phyloP scores from a whole-genome alignment of 768 basidiomycete species.

The Neoboletus magnificus region DNA sequence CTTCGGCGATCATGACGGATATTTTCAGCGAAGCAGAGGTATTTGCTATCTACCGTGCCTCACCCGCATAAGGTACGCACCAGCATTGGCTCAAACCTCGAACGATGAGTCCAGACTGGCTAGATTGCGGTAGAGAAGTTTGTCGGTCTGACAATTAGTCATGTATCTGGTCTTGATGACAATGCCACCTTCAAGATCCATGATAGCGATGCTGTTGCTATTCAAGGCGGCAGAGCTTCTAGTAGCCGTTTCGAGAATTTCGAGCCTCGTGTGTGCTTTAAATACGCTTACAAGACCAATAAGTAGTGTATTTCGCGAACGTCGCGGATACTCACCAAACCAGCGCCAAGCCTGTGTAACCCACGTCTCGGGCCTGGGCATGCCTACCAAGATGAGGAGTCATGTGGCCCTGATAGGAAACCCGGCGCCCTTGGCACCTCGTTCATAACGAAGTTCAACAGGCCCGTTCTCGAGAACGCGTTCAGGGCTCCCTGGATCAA shows the following conservation, averaged over 20 bases:
- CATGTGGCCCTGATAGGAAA: neutral
- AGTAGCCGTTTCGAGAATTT: neutral
- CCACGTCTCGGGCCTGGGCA: neutral
- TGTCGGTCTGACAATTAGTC: neutral
- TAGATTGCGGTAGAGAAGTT: neutral
- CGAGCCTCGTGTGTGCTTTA: neutral
- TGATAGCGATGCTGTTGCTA: neutral
- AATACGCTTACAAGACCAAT: neutral
- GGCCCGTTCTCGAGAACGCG: neutral
- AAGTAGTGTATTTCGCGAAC: neutral
- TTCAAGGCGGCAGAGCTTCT: neutral
- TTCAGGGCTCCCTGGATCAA: neutral
- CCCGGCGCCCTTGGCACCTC: no score
- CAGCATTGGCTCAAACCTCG: neutral
- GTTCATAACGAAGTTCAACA: neutral
- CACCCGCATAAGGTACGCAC: neutral
- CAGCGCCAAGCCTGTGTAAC: no score
- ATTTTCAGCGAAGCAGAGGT: neutral
- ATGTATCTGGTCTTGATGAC: neutral
- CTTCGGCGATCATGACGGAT: constrained; percentile 12
- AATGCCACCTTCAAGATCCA: neutral
- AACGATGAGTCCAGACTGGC: neutral
- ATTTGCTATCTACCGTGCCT: neutral
- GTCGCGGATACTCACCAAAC: neutral
- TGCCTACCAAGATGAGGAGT: no score